These are phyloP conservation scores for Oenanthe sinensis DNA, from an alignment of 129 eudicot species.

Conservation along the genomic window DNA sequence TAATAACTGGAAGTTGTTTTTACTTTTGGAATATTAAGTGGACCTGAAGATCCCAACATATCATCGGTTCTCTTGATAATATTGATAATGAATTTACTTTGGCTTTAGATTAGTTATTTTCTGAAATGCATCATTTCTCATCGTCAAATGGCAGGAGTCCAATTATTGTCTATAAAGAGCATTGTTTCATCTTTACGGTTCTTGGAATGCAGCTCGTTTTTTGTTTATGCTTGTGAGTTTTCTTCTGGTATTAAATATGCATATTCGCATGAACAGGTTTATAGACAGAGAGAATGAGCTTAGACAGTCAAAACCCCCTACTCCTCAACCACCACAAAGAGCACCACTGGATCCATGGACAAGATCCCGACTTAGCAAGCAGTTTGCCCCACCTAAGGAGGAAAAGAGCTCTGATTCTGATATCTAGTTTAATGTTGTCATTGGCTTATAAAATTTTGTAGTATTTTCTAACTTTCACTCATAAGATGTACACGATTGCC, in stretches of 20 bases:
- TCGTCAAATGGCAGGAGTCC: too few relatives aligned
- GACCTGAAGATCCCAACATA: background rate
- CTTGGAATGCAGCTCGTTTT: background rate
- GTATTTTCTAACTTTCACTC: background rate
- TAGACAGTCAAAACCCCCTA: constrained; percentile 81
- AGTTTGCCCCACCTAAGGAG: constrained; percentile 85
- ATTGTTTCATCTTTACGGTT: background rate
- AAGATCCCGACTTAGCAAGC: constrained; percentile 75
- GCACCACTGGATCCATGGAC: constrained; percentile 90
- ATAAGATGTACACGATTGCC: background rate
- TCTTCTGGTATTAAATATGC: background rate
- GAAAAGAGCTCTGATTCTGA: constrained; percentile 40
- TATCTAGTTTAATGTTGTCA: background rate
- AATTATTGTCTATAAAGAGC: background rate
- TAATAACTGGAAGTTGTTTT: background rate
- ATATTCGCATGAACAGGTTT: constrained; percentile 41
- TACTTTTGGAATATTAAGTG: background rate
- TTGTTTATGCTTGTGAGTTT: background rate
- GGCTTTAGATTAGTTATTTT: background rate
- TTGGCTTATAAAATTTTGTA: background rate
- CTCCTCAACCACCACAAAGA: constrained; percentile 74
- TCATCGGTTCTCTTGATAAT: background rate
- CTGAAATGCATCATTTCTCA: background rate
- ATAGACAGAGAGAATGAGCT: constrained; percentile 97
- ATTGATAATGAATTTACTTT: background rate